These are phyloP conservation scores for Cadophora luteo-olivacea DNA, from an alignment of 2,329 filamentous ascomycete genomes.

Conservation along the genomic window DNA sequence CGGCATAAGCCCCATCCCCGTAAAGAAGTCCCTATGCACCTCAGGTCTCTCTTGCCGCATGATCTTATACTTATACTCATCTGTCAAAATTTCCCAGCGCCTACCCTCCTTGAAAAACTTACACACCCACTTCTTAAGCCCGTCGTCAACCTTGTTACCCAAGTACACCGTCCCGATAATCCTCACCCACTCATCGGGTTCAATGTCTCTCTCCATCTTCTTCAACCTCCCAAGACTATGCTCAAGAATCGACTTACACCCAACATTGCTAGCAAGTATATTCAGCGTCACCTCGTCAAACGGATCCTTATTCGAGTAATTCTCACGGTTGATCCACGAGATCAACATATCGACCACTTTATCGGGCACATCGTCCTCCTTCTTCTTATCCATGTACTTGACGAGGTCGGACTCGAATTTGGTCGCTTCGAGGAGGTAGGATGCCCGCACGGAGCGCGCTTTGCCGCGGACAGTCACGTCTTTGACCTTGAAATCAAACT, in stretches of 20 bases:
- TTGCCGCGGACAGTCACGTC: constrained; percentile 39
- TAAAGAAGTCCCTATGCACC: not conserved
- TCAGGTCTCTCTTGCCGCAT: constrained; percentile 26
- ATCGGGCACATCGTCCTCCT: constrained; percentile 35
- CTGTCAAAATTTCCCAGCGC: not conserved
- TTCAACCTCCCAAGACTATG: constrained; percentile 31
- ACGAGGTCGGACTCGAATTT: constrained; percentile 40
- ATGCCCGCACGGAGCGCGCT: constrained; percentile 34
- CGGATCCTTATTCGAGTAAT: constrained; percentile 24
- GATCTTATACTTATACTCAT: not conserved
- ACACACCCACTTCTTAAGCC: constrained; percentile 33
- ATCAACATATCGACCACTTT: constrained; percentile 37
- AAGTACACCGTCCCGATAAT: constrained; percentile 32
- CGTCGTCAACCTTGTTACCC: constrained; percentile 36
- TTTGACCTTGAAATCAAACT: constrained; percentile 37
- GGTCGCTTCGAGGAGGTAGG: constrained; percentile 35
- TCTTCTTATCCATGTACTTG: constrained; percentile 40
- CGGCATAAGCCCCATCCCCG: not conserved
- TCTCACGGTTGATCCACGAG: constrained; percentile 40
- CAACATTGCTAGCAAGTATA: constrained; percentile 34
- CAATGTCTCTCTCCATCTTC: constrained; percentile 22
- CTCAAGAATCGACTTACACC: constrained; percentile 34
- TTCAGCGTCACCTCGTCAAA: constrained; percentile 40
- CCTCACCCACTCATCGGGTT: constrained; percentile 18
- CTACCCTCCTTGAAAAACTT: too few species aligned